Evolutionary conservation across 352 stramenopile species (phyloP), one percentile per base, ranked within the genome.

Genomic region (Globisporangium radiosum): DNA sequence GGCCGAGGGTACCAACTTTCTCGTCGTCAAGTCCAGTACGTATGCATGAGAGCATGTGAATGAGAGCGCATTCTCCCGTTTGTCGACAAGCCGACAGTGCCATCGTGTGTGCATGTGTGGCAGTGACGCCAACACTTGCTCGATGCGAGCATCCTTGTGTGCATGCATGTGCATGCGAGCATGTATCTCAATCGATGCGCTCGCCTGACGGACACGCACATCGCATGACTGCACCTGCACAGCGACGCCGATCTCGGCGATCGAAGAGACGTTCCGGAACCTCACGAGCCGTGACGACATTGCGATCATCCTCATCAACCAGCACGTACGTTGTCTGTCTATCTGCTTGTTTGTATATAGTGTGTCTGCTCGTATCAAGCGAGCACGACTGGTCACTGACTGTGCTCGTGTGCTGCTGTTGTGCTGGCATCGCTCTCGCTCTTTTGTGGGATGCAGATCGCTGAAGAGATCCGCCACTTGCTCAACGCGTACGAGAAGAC

Each of bases 271-370:
- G 33, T 98, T 99, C 73, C 91, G 94, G 54, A 76, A 74, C 38
- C 88, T 99, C 42, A 92, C 94, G 39, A 93, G 65, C 50, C 88
- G 97, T 49, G 88, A 98, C 68, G 97, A 99, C 76, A 87, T 99
- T 61, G 97, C 88, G 44, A 99, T 99, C 60, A 96, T 99, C 60
- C 83, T 99, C 25, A 99, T 99, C 68, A 99, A 99, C 76, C 97
- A 99, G 75, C 96, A 99, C 63, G 89, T 95, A 72, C 49, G 82
- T 63, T 33, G n/a, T 33, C 3, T 33, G 25, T 33, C 25, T 33
- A 33, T 33, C 25, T 7, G 25, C 56, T 47, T 7, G 17, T 25
- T 33, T 58, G 7, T 64, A 53, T 49, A 11, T 37, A 11, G 5
- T 25, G 45, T 33, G 14, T 15, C 4, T 33, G 25, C 2, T 33